A percentile compares a stretch with the other conserved stretches of the same genome.
phyloP scores from a whole-genome alignment of 768 basidiomycete genomes.

The Saitozyma podzolica region DNA sequence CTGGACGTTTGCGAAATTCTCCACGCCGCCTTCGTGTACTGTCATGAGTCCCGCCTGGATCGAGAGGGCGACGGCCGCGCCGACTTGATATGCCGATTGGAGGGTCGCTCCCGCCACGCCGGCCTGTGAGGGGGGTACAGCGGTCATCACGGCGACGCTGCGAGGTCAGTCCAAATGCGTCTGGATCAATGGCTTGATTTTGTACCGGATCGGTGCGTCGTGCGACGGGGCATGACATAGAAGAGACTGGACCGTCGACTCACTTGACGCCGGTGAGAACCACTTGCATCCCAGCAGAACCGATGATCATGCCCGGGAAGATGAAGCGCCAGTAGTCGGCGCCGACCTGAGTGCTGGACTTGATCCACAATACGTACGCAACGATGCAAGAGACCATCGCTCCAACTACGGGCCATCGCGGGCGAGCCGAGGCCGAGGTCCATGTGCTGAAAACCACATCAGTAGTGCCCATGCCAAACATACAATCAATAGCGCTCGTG shows the following conservation, averaged over 20 bases:
- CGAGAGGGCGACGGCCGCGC: constrained; percentile 60
- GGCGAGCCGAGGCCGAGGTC: neutral
- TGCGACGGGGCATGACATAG: neutral
- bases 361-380: constrained; percentile 55
- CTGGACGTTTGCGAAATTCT: constrained; percentile 30
- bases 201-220: no score
- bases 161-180: neutral
- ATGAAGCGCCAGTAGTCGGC: constrained; percentile 22
- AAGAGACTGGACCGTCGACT: constrained; percentile 3
- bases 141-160: constrained; percentile 26
- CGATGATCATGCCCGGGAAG: constrained; percentile 23
- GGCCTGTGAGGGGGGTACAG: constrained; percentile 17
- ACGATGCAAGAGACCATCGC: constrained; percentile 68
- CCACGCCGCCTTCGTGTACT: constrained; percentile 18
- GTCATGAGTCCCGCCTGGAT: constrained; percentile 37
- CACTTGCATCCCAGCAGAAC: constrained; percentile 14
- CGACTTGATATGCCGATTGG: constrained; percentile 29
- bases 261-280: constrained; percentile 16
- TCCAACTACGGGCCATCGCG: constrained; percentile 23
- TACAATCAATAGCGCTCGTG: no score
- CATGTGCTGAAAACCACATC: neutral
- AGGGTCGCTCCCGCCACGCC: constrained; percentile 39
- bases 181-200: neutral
- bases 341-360: constrained; percentile 7
- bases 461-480: neutral